Conservation (phyloP, 192 early-diverging fungal genomes). For the Paraglomus brasilianum region DNA sequence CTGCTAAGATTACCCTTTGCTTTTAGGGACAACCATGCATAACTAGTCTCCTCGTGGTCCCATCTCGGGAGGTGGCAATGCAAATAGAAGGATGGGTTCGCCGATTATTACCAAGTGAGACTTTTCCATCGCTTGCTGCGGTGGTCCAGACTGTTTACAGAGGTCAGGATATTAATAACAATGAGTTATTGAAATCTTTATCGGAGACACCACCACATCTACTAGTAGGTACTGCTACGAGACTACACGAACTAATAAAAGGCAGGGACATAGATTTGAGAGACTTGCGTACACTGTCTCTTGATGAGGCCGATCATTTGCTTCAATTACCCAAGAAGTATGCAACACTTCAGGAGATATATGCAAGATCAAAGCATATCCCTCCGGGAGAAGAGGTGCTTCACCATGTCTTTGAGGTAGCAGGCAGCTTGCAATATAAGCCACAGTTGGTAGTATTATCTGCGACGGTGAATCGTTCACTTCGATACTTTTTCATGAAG, state of each 20-base stretch:
- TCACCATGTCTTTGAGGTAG: constrained; percentile 16
- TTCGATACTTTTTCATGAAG: constrained; percentile 59
- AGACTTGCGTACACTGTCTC: constrained; percentile 38
- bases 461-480: constrained; percentile 69
- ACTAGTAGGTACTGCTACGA: constrained; percentile 44
- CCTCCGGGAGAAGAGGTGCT: constrained; percentile 47
- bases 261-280: constrained; percentile 34
- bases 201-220: constrained; percentile 35
- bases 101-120: constrained; percentile 30
- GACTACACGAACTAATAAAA: constrained; percentile 37
- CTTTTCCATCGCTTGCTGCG: constrained; percentile 22
- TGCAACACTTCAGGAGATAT: constrained; percentile 43
- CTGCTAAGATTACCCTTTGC: too few species aligned
- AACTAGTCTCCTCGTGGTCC: constrained; percentile 47
- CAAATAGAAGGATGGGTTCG: constrained; percentile 50
- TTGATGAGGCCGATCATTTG: constrained; percentile 60
- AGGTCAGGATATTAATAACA: neutral
- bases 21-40: constrained; percentile 28
- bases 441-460: constrained; percentile 63
- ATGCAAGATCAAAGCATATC: constrained; percentile 41
- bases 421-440: constrained; percentile 1
- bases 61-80: constrained; percentile 53
- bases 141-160: constrained; percentile 34
- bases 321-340: constrained; percentile 50
- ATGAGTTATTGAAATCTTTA: constrained; percentile 32